Evolutionary conservation across 1,284 basidiomycete species (phyloP), one percentile per base, ranked within the genome.

Genomic region (Anthracocystis walkeri): DNA sequence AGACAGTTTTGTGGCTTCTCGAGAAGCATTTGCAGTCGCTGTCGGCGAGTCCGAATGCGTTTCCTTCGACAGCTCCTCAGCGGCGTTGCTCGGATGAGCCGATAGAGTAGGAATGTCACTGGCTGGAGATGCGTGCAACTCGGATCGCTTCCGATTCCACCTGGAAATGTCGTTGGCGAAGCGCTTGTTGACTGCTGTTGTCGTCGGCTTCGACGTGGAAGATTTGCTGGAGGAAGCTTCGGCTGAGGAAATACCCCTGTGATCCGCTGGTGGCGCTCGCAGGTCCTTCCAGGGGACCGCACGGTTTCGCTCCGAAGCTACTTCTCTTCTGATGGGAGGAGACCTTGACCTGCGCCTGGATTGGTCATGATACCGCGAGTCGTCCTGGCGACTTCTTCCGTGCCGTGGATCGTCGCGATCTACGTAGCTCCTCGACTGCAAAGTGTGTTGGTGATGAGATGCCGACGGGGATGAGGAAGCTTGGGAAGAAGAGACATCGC

Each of bases 61-160:
- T 33, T 29, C 16, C n/a, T 44, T 29, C 38, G 16, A 29, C 18
- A 40, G 38, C 52, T 14, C 25, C 18, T 12, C 52, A 21, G 33
- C 16, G n/a, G n/a, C 16, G 27, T 40, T 27, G 45, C 29, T 48
- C 49, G 44, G 35, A 52, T 52, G 44, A 16, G 29, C 33, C 46
- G 52, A 40, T 27, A 12, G 3, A 7, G 12, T 21, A 23, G n/a
- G 5, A 8, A 5, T 18, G 10, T 31, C 14, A 31, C 31, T 46
- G 6, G 7, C 11, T 1, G 20, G 25, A 29, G 44, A 16, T 3
- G 57, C 52, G n/a, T 71, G 73, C 45, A 76, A 31, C 33, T 76
- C 68, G 38, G 56, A 59, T n/a, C 69, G 74, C 49, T 68, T 76
- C 38, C 54, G 65, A 51, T 72, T 76, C 74, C 74, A 76, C 29